These are phyloP conservation scores for Atkinsonella texensis DNA, from an alignment of 2,329 filamentous ascomycete genomes.

Conservation along the genomic window DNA sequence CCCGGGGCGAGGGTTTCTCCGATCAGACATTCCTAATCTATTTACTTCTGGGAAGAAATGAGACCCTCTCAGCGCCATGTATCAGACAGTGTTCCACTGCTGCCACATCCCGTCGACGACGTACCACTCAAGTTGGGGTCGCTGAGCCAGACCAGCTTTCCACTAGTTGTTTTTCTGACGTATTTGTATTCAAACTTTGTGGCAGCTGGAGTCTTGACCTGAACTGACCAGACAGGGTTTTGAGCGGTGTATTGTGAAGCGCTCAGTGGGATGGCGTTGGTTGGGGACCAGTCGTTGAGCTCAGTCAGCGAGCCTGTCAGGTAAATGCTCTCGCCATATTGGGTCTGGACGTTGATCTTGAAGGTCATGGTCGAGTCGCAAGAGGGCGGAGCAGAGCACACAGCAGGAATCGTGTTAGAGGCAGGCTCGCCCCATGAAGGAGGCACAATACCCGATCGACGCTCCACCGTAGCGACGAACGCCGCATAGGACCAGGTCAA, in stretches of 20 bases:
- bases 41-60: no score
- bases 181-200: slow-evolving; percentile 49
- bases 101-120: slow-evolving; percentile 3
- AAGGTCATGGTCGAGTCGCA: slow-evolving; percentile 14
- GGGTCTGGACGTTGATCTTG: slow-evolving; percentile 9
- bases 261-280: slow-evolving; percentile 34
- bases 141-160: slow-evolving; percentile 44
- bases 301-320: slow-evolving; percentile 25
- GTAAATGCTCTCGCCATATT: slow-evolving; percentile 10
- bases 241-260: slow-evolving; percentile 40
- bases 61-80: slow-evolving; percentile 1
- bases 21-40: no score
- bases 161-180: slow-evolving; percentile 38
- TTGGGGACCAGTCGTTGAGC: slow-evolving; percentile 22
- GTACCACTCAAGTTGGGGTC: slow-evolving; percentile 29
- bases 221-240: slow-evolving; percentile 42
- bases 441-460: slow-evolving; percentile 40
- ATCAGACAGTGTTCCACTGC: slow-evolving; percentile 1
- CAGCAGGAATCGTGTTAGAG: slow-evolving; percentile 10
- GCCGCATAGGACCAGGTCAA: slow-evolving; percentile 64
- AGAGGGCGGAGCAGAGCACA: slow-evolving; percentile 13
- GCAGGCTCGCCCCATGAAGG: slow-evolving; percentile 34
- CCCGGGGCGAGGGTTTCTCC: no score
- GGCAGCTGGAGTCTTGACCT: slow-evolving; percentile 38
- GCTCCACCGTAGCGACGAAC: slow-evolving; percentile 46